These are phyloP conservation scores for Fistulinella cinereoalba DNA, from an alignment of 1,284 basidiomycete species.

Conservation along the genomic window DNA sequence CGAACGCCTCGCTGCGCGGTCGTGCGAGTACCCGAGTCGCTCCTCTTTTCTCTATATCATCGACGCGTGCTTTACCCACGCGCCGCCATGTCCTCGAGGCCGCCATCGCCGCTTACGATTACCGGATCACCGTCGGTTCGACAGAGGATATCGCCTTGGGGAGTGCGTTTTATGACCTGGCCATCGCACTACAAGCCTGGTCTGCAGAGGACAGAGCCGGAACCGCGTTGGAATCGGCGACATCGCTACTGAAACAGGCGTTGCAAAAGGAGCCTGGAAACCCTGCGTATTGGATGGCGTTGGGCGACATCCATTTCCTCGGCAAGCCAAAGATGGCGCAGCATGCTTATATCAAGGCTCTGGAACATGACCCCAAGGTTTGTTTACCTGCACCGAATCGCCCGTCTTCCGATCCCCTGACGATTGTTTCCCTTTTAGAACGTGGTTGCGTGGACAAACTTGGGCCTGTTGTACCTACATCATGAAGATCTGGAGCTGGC, in stretches of 20 bases:
- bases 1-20: constrained; percentile 39
- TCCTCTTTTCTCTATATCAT: constrained; percentile 39
- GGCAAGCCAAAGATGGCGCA: constrained; percentile 73
- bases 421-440: constrained; percentile 47
- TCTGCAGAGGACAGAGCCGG: constrained; percentile 34
- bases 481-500: constrained; percentile 83
- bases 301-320: constrained; percentile 77
- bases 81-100: constrained; percentile 48
- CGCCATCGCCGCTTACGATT: constrained; percentile 71
- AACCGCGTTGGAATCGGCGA: constrained; percentile 50
- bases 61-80: constrained; percentile 28
- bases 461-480: constrained; percentile 88
- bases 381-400: constrained; percentile 15
- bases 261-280: constrained; percentile 75
- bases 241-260: constrained; percentile 70
- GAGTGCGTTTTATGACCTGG: constrained; percentile 78
- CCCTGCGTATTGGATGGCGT: constrained; percentile 76
- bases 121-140: constrained; percentile 67
- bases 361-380: constrained; percentile 84
- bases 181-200: constrained; percentile 62
- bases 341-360: constrained; percentile 88
- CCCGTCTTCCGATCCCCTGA: constrained; percentile 6
- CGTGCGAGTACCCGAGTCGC: constrained; percentile 42
- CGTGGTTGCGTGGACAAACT: constrained; percentile 80
- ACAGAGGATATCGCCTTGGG: constrained; percentile 56